A percentile compares a stretch with the other conserved stretches of the same genome.
These are phyloP conservation scores for Colletotrichum paranaense DNA, from an alignment of 2,329 filamentous ascomycete genomes.

Conservation along the genomic window DNA sequence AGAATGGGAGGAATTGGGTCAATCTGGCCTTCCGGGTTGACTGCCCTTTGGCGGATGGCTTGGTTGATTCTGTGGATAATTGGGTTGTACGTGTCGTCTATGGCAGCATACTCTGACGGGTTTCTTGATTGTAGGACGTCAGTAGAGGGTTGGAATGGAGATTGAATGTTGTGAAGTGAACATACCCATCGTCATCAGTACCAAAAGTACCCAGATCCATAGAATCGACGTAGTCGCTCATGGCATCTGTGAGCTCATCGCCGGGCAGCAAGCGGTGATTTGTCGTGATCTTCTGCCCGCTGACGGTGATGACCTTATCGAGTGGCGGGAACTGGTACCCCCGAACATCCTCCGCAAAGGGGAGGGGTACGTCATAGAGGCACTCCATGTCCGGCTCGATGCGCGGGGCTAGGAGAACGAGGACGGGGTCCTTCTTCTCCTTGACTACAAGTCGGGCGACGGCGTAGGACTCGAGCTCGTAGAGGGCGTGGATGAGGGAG, in stretches of 20 bases:
- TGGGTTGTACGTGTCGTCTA: slow-evolving; percentile 87
- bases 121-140: slow-evolving; percentile 45
- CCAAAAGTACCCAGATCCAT: slow-evolving; percentile 86
- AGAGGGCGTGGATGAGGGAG: slow-evolving; percentile 87
- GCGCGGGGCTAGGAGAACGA: slow-evolving; percentile 83
- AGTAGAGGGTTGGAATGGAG: slow-evolving; percentile 11
- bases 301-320: slow-evolving; percentile 88
- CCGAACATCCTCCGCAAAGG: slow-evolving; percentile 92
- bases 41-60: slow-evolving; percentile 84
- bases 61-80: slow-evolving; percentile 90
- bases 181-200: slow-evolving; percentile 80
- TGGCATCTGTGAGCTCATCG: slow-evolving; percentile 78
- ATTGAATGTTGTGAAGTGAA: background rate
- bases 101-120: slow-evolving; percentile 74
- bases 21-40: slow-evolving; percentile 75
- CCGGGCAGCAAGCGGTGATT: slow-evolving; percentile 87
- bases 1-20: slow-evolving; percentile 73
- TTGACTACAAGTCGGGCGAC: slow-evolving; percentile 88
- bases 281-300: slow-evolving; percentile 76
- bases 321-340: slow-evolving; percentile 92
- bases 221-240: slow-evolving; percentile 91
- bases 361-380: slow-evolving; percentile 88
- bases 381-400: slow-evolving; percentile 86
- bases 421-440: slow-evolving; percentile 79
- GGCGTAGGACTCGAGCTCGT: slow-evolving; percentile 86